These are phyloP conservation scores for Sistotremastrum suecicum DNA, from an alignment of 768 basidiomycete genomes.

Conservation along the genomic window DNA sequence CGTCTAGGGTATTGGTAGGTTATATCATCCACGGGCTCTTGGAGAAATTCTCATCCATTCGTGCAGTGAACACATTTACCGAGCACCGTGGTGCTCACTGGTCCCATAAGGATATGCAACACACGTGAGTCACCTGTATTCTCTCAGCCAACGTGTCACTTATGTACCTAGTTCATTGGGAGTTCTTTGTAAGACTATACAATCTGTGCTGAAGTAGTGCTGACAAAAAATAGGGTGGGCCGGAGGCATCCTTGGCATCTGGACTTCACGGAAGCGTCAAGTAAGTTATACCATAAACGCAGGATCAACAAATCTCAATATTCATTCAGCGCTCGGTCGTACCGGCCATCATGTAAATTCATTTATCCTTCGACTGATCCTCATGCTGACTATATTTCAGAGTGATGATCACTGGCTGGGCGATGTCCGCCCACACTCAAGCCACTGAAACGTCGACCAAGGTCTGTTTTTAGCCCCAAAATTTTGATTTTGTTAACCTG, in stretches of 20 bases:
- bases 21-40: neutral
- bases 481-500: neutral
- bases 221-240: slow-evolving; percentile 55
- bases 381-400: slow-evolving; percentile 20
- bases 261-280: slow-evolving; percentile 65
- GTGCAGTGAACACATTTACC: slow-evolving; percentile 81
- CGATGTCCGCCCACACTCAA: slow-evolving; percentile 84
- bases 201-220: neutral
- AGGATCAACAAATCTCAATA: neutral
- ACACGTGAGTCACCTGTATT: slow-evolving; percentile 45
- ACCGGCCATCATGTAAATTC: slow-evolving; percentile 55
- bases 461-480: slow-evolving; percentile 22
- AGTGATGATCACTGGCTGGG: slow-evolving; percentile 86
- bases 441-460: slow-evolving; percentile 72
- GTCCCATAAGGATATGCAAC: slow-evolving; percentile 92
- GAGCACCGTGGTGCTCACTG: slow-evolving; percentile 72
- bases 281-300: slow-evolving; percentile 20
- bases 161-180: slow-evolving; percentile 42
- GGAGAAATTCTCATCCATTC: neutral
- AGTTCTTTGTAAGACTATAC: slow-evolving; percentile 40
- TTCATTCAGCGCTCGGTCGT: slow-evolving; percentile 53
- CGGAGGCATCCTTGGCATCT: slow-evolving; percentile 81
- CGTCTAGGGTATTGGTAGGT: slow-evolving; percentile 42
- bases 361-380: neutral
- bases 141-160: neutral